These are phyloP conservation scores for Mortierella claussenii DNA, from an alignment of 192 early-diverging fungal species.

Conservation along the genomic window DNA sequence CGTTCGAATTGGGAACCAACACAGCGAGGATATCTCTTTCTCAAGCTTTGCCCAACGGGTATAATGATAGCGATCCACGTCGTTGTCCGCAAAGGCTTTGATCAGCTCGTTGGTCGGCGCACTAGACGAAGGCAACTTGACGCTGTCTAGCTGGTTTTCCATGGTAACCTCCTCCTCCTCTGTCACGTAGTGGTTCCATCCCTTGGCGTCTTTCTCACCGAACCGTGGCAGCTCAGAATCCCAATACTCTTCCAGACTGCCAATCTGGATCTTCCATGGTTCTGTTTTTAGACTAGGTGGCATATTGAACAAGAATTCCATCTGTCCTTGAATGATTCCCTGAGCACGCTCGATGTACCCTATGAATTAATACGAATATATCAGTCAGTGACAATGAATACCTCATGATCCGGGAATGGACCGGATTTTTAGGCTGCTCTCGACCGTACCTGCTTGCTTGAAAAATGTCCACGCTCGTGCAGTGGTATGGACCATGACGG, in stretches of 20 bases:
- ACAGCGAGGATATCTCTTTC: slow-evolving; percentile 14
- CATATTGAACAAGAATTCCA: slow-evolving; percentile 62
- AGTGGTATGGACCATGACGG: slow-evolving; percentile 63
- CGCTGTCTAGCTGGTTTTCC: slow-evolving; percentile 24
- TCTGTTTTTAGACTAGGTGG: slow-evolving; percentile 36
- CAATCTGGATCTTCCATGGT: slow-evolving; percentile 50
- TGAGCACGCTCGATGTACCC: slow-evolving; percentile 64
- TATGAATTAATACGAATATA: slow-evolving; percentile 8
- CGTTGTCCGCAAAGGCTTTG: slow-evolving; percentile 28
- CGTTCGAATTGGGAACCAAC: slow-evolving; percentile 48
- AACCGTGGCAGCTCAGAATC: slow-evolving; percentile 64
- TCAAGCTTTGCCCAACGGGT: slow-evolving; percentile 48
- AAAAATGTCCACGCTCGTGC: slow-evolving; percentile 60
- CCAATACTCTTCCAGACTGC: slow-evolving; percentile 61
- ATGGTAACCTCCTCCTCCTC: slow-evolving; percentile 35
- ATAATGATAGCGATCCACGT: slow-evolving; percentile 31
- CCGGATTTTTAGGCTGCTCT: too few species aligned
- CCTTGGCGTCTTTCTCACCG: slow-evolving; percentile 63
- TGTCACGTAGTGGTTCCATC: slow-evolving; percentile 59
- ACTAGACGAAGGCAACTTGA: slow-evolving; percentile 1
- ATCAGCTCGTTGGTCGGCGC: slow-evolving; percentile 18
- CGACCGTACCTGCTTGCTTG: slow-evolving; percentile 64
- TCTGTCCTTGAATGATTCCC: slow-evolving; percentile 58
- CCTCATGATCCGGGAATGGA: too few species aligned
- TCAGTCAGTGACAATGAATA: too few species aligned